Conservation (phyloP, 1,139 yeast genomes). For the Yamadazyma triangularis region DNA sequence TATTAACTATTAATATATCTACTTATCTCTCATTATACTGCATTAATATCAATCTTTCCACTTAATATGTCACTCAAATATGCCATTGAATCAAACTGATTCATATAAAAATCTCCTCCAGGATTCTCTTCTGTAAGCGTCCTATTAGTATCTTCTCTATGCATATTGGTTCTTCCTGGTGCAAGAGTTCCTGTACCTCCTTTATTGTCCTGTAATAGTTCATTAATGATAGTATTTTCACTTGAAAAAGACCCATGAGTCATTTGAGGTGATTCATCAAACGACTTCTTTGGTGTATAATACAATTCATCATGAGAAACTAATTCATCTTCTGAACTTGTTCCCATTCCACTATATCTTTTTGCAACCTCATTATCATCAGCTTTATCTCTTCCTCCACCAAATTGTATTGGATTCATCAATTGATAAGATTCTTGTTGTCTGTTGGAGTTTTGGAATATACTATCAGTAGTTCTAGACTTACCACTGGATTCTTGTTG, state of each 20-base stretch:
- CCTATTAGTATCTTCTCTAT: slow-evolving; percentile 5
- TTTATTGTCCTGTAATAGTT: slow-evolving; percentile 8
- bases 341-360: slow-evolving; percentile 9
- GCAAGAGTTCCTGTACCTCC: too few relatives aligned
- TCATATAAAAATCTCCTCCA: slow-evolving; percentile 5
- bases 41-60: slow-evolving; percentile 17
- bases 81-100: slow-evolving; percentile 28
- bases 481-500: too few relatives aligned
- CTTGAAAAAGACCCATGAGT: slow-evolving; percentile 23
- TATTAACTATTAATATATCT: too few relatives aligned
- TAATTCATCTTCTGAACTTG: slow-evolving; percentile 28
- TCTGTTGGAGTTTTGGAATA: too few relatives aligned
- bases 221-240: slow-evolving; percentile 30
- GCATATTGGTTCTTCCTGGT: background rate
- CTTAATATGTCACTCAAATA: slow-evolving; percentile 31
- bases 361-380: slow-evolving; percentile 10
- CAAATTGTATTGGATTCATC: too few relatives aligned
- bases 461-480: slow-evolving; percentile 1
- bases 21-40: background rate
- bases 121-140: slow-evolving; percentile 5
- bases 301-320: slow-evolving; percentile 27
- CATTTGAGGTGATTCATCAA: slow-evolving; percentile 2
- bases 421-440: too few relatives aligned
- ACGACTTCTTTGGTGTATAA: slow-evolving; percentile 1
- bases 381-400: slow-evolving; percentile 1